A percentile compares a stretch with the other conserved stretches of the same genome.
Evolutionary conservation across 805 yeast genomes (phyloP).

Genomic region (Candida maesae): DNA sequence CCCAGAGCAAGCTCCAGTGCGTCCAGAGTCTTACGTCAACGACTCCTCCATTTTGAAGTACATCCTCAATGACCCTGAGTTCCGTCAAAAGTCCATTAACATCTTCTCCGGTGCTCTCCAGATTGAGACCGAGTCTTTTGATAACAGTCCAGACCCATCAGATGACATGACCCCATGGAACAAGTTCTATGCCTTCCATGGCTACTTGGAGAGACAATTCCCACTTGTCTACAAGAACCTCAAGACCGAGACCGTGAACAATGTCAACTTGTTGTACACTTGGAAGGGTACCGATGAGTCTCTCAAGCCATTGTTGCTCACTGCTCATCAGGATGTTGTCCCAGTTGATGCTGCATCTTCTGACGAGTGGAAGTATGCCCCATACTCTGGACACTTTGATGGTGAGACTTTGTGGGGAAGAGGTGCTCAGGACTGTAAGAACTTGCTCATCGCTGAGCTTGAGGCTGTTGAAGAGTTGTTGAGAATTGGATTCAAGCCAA

Average conservation of each 20-base stretch:
- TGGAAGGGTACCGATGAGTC: constrained; percentile 50
- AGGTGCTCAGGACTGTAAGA: constrained; percentile 72
- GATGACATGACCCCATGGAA: constrained; percentile 34
- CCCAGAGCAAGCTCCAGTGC: constrained; percentile 2
- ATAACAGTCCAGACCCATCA: constrained; percentile 13
- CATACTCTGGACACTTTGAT: constrained; percentile 61
- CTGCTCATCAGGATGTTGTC: constrained; percentile 81
- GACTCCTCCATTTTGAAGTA: constrained; percentile 13
- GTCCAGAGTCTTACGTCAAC: constrained; percentile 12
- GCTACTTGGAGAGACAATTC: constrained; percentile 48
- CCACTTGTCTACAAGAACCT: constrained; percentile 49
- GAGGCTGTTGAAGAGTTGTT: constrained; percentile 56
- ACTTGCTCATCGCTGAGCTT: constrained; percentile 55
- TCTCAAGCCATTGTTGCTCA: constrained; percentile 61
- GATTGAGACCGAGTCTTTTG: constrained; percentile 18
- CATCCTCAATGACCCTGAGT: constrained; percentile 14
- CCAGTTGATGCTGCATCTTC: constrained; percentile 62
- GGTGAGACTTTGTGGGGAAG: constrained; percentile 68
- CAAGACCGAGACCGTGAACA: constrained; percentile 52
- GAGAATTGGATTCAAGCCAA: constrained; percentile 42
- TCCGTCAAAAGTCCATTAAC: constrained; percentile 9
- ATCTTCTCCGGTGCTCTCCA: constrained; percentile 15
- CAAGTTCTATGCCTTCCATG: constrained; percentile 38
- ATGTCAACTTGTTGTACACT: constrained; percentile 59
- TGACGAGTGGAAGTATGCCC: constrained; percentile 59